Conservation (phyloP, 2,329 filamentous ascomycete species). For the Westerdykella aurantiaca region DNA sequence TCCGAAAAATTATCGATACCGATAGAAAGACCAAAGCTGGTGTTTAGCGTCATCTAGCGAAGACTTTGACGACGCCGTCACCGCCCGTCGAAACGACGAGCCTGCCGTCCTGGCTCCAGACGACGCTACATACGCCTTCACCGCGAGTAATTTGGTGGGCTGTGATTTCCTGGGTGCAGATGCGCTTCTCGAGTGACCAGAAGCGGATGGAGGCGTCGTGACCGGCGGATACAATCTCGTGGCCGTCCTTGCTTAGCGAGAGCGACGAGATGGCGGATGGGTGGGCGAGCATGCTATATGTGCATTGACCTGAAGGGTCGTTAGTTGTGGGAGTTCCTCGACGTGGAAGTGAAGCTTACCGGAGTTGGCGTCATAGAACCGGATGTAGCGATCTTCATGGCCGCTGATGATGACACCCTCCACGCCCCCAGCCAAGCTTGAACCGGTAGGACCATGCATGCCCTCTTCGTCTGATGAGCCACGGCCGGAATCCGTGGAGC, state of each 20-base stretch:
- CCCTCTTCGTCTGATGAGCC: conserved; percentile 66
- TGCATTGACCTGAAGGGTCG: conserved; percentile 77
- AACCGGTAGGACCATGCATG: conserved; percentile 74
- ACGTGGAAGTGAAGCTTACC: conserved; percentile 57
- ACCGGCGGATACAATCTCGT: conserved; percentile 89
- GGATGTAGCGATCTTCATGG: conserved; percentile 91
- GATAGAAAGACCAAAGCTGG: too few species aligned
- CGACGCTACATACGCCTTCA: conserved; percentile 88
- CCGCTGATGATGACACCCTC: conserved; percentile 94
- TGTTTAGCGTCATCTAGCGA: conserved; percentile 35
- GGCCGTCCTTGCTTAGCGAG: conserved; percentile 85
- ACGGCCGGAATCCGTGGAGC: conserved; percentile 56
- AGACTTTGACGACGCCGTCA: conserved; percentile 94
- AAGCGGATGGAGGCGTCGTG: conserved; percentile 94
- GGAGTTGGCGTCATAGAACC: conserved; percentile 98
- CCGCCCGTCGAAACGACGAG: conserved; percentile 94
- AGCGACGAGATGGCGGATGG: conserved; percentile 87
- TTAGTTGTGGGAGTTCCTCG: neutral
- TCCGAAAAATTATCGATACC: too few species aligned
- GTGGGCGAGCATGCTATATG: conserved; percentile 97
- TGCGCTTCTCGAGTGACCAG: conserved; percentile 94
- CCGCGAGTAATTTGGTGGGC: conserved; percentile 91
- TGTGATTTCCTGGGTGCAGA: conserved; percentile 92
- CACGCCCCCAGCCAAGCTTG: conserved; percentile 64
- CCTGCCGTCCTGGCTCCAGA: conserved; percentile 91